Evolutionary conservation across 345 rosid species (phyloP).

Genomic region (Luvunga scandens): DNA sequence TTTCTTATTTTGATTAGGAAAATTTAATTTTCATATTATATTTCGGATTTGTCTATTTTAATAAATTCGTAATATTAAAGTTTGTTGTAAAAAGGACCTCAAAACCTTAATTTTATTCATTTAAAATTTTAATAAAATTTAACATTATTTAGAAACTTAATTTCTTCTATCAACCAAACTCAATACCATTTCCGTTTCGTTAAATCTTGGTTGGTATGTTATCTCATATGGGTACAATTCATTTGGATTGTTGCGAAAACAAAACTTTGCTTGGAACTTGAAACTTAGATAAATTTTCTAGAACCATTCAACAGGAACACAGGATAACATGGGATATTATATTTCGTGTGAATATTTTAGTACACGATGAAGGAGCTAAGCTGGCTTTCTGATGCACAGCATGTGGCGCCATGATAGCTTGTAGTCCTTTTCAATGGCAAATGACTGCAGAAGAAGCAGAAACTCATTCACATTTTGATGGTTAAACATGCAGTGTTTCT

Average conservation of each 20-base stretch:
- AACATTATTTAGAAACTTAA: too few relatives aligned
- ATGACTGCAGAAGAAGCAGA: conserved; percentile 4
- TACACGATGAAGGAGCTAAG: neutral
- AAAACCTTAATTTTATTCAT: too few relatives aligned
- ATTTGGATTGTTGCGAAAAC: conserved; percentile 1
- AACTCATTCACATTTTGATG: neutral
- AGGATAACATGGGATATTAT: conserved; percentile 20
- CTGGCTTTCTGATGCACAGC: conserved; percentile 12
- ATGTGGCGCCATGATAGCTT: conserved; percentile 1
- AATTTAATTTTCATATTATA: too few relatives aligned
- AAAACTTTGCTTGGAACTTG: neutral
- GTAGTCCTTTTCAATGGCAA: neutral
- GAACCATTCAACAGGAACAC: conserved; percentile 2
- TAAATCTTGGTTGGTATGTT: too few relatives aligned
- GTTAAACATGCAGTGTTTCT: conserved; percentile 5
- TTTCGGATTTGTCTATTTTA: too few relatives aligned
- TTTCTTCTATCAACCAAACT: too few relatives aligned
- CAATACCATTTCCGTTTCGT: too few relatives aligned
- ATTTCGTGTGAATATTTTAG: too few relatives aligned
- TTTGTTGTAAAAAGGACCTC: too few relatives aligned
- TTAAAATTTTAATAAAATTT: too few relatives aligned
- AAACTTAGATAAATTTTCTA: neutral
- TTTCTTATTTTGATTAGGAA: too few relatives aligned
- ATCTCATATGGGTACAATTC: neutral
- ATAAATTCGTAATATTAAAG: too few relatives aligned